These are phyloP conservation scores for Arthrobotrys megalospora DNA, from an alignment of 2,329 filamentous ascomycete genomes.

Conservation along the genomic window DNA sequence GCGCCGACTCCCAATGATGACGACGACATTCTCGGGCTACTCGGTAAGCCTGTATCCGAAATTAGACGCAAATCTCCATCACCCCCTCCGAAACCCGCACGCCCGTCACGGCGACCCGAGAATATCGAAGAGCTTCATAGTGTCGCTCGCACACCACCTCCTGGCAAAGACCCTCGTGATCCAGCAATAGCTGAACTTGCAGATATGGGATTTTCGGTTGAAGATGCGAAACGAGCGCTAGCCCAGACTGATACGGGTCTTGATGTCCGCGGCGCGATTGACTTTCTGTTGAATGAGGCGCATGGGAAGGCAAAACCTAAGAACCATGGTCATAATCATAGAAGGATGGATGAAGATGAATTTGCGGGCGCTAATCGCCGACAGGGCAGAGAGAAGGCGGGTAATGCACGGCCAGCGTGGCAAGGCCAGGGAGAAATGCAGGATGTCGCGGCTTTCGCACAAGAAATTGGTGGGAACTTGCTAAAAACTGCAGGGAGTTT, in stretches of 20 bases:
- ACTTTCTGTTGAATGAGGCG: constrained; percentile 91
- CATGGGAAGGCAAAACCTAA: constrained; percentile 82
- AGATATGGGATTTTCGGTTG: constrained; percentile 92
- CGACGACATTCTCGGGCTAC: constrained; percentile 77
- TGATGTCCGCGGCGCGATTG: constrained; percentile 88
- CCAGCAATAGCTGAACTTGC: constrained; percentile 85
- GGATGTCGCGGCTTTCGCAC: constrained; percentile 74
- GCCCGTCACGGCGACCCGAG: constrained; percentile 68
- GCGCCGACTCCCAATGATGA: constrained; percentile 67
- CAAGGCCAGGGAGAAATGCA: constrained; percentile 63
- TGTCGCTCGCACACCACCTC: constrained; percentile 47
- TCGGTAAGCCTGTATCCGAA: constrained; percentile 77
- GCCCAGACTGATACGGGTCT: constrained; percentile 83
- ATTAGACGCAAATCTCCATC: constrained; percentile 67
- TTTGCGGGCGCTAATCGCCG: constrained; percentile 22
- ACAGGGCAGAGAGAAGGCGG: constrained; percentile 69
- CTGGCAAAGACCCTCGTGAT: constrained; percentile 62
- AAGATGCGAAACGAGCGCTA: constrained; percentile 85
- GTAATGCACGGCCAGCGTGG: constrained; percentile 60
- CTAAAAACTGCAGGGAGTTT: constrained; percentile 95
- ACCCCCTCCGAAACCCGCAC: constrained; percentile 68
- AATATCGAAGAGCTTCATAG: constrained; percentile 62
- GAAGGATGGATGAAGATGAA: constrained; percentile 60
- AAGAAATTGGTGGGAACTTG: constrained; percentile 84
- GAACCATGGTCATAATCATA: constrained; percentile 35